These are phyloP conservation scores for Crithidia thermophila DNA, from an alignment of 208 protist genomes.

Conservation along the genomic window DNA sequence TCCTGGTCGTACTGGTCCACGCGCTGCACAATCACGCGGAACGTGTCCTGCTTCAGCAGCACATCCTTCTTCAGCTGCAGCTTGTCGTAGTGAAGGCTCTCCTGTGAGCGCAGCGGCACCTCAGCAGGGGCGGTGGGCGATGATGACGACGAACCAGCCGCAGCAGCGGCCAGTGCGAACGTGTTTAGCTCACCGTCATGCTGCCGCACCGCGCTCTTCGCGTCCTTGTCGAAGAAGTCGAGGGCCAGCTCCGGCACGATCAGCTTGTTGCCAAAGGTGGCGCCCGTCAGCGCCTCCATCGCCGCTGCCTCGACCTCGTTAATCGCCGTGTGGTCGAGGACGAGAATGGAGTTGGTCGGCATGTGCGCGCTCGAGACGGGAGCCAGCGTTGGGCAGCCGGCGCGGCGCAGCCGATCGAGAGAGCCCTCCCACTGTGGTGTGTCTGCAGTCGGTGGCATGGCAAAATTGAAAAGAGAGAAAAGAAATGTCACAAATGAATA, in stretches of 20 bases:
- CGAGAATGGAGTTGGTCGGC: constrained; percentile 17
- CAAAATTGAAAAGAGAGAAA: neutral
- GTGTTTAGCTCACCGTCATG: too few relatives aligned
- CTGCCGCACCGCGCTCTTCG: too few relatives aligned
- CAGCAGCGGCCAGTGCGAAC: neutral
- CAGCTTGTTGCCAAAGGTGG: constrained; percentile 5
- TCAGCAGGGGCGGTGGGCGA: neutral
- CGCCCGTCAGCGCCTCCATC: constrained; percentile 28
- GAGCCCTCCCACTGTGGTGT: constrained; percentile 7
- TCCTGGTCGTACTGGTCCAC: constrained; percentile 29
- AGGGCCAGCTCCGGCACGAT: constrained; percentile 32
- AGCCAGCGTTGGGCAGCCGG: constrained; percentile 18
- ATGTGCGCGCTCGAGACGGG: constrained; percentile 1
- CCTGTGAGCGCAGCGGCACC: constrained; percentile 13
- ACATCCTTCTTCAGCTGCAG: constrained; percentile 18
- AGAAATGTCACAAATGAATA: too few relatives aligned
- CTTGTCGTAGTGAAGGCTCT: constrained; percentile 20
- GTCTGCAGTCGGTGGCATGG: neutral
- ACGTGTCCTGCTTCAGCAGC: constrained; percentile 1
- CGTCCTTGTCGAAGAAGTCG: constrained; percentile 30
- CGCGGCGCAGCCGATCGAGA: constrained; percentile 11
- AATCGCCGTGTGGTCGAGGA: constrained; percentile 23
- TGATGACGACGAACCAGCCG: neutral
- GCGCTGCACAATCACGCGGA: constrained; percentile 26
- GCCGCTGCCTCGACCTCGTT: constrained; percentile 6